Evolutionary conservation across 108 stramenopile genomes (phyloP).

Genomic region (Nannochloropsis salina): DNA sequence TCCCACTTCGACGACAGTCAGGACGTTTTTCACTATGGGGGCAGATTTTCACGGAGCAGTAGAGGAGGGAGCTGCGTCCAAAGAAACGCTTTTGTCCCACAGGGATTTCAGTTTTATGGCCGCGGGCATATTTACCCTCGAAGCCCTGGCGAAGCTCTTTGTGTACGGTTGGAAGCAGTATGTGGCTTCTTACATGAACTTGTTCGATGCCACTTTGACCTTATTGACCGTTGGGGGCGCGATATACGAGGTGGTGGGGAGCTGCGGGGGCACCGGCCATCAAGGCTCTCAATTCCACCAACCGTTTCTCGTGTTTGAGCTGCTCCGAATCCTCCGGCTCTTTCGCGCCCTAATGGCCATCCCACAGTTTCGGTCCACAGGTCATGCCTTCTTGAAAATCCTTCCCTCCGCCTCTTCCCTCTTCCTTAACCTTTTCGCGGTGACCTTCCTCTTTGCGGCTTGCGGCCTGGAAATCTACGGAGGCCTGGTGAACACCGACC

Average conservation of each 20-base stretch:
- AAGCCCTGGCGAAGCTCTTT: background rate
- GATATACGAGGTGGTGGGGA: background rate
- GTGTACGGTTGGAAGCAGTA: background rate
- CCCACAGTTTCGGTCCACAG: background rate
- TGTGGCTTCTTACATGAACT: background rate
- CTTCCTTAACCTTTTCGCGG: slow-evolving; percentile 9
- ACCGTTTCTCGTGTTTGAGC: background rate
- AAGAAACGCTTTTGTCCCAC: background rate
- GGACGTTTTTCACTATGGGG: background rate
- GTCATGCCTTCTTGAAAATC: background rate
- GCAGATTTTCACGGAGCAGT: background rate
- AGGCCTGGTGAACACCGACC: slow-evolving; percentile 17
- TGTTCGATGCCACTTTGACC: background rate
- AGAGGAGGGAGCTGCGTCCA: background rate
- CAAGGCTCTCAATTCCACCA: background rate
- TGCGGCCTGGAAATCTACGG: background rate
- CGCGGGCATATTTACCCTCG: background rate
- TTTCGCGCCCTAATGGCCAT: slow-evolving; percentile 10
- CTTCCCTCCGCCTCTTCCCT: background rate
- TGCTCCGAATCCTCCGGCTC: background rate
- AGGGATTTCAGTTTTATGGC: background rate
- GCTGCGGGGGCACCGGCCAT: background rate
- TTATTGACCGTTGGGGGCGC: background rate
- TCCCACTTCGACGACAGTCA: background rate
- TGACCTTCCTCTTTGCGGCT: background rate